Percentiles rank a stretch among this genome's conserved stretches.
These are phyloP conservation scores for Chaetomium strumarium DNA, from an alignment of 2,329 filamentous ascomycete species.

Conservation along the genomic window DNA sequence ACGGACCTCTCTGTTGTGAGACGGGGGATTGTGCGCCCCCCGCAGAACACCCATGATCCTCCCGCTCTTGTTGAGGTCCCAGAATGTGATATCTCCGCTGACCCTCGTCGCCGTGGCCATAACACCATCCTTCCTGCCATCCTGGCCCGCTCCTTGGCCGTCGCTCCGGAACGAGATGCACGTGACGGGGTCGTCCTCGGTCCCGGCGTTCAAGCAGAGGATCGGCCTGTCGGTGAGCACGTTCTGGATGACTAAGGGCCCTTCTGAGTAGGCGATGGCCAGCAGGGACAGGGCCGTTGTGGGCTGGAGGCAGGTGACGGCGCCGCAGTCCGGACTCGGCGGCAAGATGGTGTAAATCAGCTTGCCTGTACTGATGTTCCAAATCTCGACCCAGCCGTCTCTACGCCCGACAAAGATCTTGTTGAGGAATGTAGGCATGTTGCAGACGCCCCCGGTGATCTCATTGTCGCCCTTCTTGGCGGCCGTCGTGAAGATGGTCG, in stretches of 20 bases:
- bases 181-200: constrained; percentile 60
- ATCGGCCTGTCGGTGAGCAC: constrained; percentile 70
- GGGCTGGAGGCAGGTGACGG: constrained; percentile 81
- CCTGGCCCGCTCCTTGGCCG: constrained; percentile 77
- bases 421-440: constrained; percentile 92
- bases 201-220: constrained; percentile 62
- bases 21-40: constrained; percentile 78
- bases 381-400: constrained; percentile 91
- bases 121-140: constrained; percentile 78
- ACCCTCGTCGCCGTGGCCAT: constrained; percentile 83
- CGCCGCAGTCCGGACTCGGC: constrained; percentile 63
- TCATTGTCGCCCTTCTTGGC: constrained; percentile 54
- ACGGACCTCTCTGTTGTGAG: constrained; percentile 49
- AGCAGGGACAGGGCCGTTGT: constrained; percentile 79
- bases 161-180: constrained; percentile 90
- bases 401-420: constrained; percentile 85
- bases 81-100: constrained; percentile 87
- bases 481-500: constrained; percentile 62
- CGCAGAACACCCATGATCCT: constrained; percentile 80
- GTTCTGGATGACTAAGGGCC: constrained; percentile 74
- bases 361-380: constrained; percentile 91
- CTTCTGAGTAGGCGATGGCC: constrained; percentile 79
- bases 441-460: constrained; percentile 73
- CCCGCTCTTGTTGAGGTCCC: constrained; percentile 89
- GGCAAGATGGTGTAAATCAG: constrained; percentile 86